Conservation (phyloP, 116 monocot species). For the Posidonia oceanica region DNA sequence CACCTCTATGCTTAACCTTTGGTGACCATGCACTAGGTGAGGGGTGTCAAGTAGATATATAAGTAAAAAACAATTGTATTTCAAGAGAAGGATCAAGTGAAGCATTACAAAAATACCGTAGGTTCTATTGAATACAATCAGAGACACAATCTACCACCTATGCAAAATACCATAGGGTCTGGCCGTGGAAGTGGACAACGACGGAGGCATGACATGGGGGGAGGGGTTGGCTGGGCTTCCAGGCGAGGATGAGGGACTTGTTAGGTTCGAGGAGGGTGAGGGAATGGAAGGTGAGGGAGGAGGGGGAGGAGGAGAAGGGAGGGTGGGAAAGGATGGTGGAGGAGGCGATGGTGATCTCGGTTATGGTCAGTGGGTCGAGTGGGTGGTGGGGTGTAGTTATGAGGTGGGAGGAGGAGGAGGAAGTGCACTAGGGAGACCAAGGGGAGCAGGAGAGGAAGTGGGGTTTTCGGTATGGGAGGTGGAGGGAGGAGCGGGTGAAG, state of each 20-base stretch:
- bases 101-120: no score
- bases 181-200: conserved; percentile 23
- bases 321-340: conserved; percentile 35
- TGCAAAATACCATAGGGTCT: conserved; percentile 1
- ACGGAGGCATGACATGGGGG: conserved; percentile 34
- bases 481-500: not conserved
- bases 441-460: not conserved
- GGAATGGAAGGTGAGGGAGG: conserved; percentile 5
- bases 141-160: no score
- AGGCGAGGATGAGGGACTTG: conserved; percentile 31
- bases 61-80: no score
- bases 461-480: conserved; percentile 3
- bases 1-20: no score
- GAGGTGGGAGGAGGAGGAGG: not conserved
- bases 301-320: conserved; percentile 47
- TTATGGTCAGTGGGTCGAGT: conserved; percentile 59
- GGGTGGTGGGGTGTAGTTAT: conserved; percentile 32
- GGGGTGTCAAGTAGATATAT: no score
- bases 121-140: no score
- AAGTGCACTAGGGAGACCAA: no score
- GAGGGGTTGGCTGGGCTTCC: conserved; percentile 17
- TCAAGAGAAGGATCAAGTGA: no score
- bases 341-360: conserved; percentile 38
- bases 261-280: not conserved
- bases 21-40: no score